phyloP scores from a whole-genome alignment of 441 rosid genomes.

The Metrosideros polymorpha region DNA sequence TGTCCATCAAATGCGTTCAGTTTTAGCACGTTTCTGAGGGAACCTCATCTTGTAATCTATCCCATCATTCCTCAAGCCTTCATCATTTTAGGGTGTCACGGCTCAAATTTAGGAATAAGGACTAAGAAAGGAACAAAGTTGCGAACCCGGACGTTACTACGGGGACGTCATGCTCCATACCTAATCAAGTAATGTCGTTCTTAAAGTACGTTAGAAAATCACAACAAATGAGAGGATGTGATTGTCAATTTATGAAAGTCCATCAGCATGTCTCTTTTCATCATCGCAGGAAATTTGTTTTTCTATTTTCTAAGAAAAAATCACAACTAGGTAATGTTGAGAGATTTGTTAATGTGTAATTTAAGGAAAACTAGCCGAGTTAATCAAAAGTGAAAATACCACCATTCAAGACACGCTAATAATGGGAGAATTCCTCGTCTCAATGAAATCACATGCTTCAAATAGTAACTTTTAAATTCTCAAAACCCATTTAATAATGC shows the following conservation, averaged over 20 bases:
- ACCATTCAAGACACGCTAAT: background rate
- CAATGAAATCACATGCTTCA: background rate
- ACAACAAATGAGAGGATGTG: background rate
- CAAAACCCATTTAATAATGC: background rate
- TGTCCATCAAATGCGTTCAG: background rate
- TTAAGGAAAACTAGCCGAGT: background rate
- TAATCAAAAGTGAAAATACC: background rate
- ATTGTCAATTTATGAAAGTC: too few relatives aligned
- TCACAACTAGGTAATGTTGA: background rate
- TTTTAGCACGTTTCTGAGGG: background rate
- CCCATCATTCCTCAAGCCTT: background rate
- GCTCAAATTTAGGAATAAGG: background rate
- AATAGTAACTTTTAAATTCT: background rate
- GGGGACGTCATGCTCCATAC: background rate
- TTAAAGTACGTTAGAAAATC: background rate
- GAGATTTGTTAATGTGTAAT: background rate
- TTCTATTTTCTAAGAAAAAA: background rate
- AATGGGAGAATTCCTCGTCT: background rate
- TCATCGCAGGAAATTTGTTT: background rate
- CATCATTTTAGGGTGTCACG: background rate
- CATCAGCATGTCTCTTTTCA: too few relatives aligned
- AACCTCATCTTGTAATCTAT: background rate
- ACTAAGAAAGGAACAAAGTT: background rate
- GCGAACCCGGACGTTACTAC: background rate
- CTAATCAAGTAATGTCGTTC: background rate